phyloP scores from a whole-genome alignment of 768 basidiomycete genomes.

The Serendipita sp. region DNA sequence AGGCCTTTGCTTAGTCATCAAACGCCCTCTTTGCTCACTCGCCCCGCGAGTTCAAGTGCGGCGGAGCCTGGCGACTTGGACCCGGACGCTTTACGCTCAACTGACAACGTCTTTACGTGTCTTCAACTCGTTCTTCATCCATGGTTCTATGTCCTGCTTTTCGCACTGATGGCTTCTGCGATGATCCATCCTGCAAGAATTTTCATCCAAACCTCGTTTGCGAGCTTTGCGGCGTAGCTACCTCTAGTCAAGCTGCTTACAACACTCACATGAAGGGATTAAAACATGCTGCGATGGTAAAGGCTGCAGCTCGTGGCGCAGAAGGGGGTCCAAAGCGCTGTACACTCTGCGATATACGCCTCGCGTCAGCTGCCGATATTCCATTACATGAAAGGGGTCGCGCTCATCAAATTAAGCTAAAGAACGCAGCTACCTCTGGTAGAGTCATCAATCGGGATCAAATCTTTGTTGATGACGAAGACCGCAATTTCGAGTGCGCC shows the following conservation, averaged over 20 bases:
- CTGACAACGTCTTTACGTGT: not conserved
- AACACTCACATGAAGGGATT: not conserved
- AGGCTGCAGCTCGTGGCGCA: not conserved
- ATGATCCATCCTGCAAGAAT: not conserved
- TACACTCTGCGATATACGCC: not conserved
- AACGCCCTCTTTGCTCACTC: not conserved
- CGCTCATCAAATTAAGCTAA: not conserved
- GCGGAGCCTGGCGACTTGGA: not conserved
- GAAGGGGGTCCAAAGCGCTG: not conserved
- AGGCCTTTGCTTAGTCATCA: not conserved
- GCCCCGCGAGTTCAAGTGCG: not conserved
- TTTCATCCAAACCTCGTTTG: conserved; percentile 7
- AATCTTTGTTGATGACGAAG: not conserved
- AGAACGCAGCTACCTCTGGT: not conserved
- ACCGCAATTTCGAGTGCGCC: not conserved
- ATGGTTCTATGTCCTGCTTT: not conserved
- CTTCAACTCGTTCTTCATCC: not conserved
- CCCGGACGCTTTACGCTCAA: not conserved
- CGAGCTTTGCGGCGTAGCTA: not conserved
- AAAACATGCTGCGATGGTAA: not conserved
- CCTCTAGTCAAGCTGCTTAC: not conserved
- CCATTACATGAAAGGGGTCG: not conserved
- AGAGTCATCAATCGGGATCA: not conserved
- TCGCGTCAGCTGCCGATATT: not conserved
- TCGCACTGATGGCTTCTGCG: not conserved